phyloP scores from a whole-genome alignment of 2,329 filamentous ascomycete genomes.

The Penicillium nordicum region DNA sequence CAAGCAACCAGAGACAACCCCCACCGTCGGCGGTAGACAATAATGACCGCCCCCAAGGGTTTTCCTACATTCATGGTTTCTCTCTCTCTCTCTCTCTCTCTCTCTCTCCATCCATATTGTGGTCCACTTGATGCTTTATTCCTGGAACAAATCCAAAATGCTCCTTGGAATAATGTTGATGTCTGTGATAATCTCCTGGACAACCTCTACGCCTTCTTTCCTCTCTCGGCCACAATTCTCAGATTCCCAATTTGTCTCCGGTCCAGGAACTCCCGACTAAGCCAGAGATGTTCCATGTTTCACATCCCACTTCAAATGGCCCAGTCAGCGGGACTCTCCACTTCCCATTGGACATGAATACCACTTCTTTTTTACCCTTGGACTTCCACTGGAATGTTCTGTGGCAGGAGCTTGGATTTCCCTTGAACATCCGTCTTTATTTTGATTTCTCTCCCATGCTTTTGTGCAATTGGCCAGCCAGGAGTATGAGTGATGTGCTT shows the following conservation, averaged over 20 bases:
- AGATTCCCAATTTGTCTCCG: not conserved
- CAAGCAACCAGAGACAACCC: slow-evolving; percentile 40
- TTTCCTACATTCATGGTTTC: slow-evolving; percentile 13
- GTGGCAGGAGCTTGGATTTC: slow-evolving; percentile 5
- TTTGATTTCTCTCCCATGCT: slow-evolving; percentile 12
- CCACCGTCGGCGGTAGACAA: slow-evolving; percentile 37
- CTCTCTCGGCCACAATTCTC: slow-evolving; percentile 2
- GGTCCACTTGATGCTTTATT: slow-evolving; percentile 16
- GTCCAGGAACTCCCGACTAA: slow-evolving; percentile 1
- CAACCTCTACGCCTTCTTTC: slow-evolving; percentile 1
- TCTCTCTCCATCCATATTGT: slow-evolving; percentile 2
- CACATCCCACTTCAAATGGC: slow-evolving; percentile 2
- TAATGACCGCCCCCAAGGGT: slow-evolving; percentile 7
- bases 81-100: not conserved
- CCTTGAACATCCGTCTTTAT: slow-evolving; percentile 12
- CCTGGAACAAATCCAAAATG: slow-evolving; percentile 12
- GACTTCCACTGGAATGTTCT: slow-evolving; percentile 14
- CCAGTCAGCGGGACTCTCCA: not conserved
- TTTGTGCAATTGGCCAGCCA: slow-evolving; percentile 20
- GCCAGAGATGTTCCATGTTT: slow-evolving; percentile 3
- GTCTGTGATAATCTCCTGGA: slow-evolving; percentile 12
- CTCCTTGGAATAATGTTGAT: slow-evolving; percentile 17
- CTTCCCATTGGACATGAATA: slow-evolving; percentile 9
- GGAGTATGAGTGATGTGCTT: slow-evolving; percentile 25
- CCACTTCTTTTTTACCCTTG: slow-evolving; percentile 6